Base-by-base conservation (phyloP, 2,329 filamentous ascomycete species). In the Hymenoscyphus salicellus region DNA sequence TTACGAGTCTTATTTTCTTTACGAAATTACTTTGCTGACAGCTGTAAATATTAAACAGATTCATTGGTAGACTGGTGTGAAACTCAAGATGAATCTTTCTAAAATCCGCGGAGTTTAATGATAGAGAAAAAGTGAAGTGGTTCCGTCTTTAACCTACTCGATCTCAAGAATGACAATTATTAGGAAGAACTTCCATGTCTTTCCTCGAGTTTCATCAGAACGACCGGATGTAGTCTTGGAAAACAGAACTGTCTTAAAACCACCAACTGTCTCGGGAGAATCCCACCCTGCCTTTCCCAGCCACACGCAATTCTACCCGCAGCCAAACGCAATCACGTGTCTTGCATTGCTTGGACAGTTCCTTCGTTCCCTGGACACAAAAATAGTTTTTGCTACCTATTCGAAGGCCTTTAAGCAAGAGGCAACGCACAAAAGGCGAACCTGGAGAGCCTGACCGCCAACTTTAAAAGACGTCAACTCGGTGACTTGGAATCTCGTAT, bases 1-100 rank as follows among this genome's bases (percentile, higher is more conserved):
- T 72, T 32, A 71, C 71, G 0, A 72, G 69, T 30, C 70, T 70
- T 28, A 23, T 72, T 1, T 71, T 72, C 36, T 33, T 57, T 38
- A 17, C 36, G 11, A 38, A 4, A 38, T 38, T 4, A 38, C 36
- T 38, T 4, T 16, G 5, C 3, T 17, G 2, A 38, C 36, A 16
- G 36, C 36, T 38, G 14, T 14, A 16, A 38, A 5, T 3, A 17
- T 14, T 38, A 38, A 38, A 38, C 14, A 5, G 14, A 38, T 38
- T 16, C 2, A 38, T 5, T 38, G 36, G 36, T 38, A 11, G 32
- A 33, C 32, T 33, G 3, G 32, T 11, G 6, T 8, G 32, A 33
- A 33, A 33, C 32, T 33, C 32, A 33, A 5, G 10, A 33, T 7
- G 8, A 1, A 7, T 33, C 32, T 33, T 11, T 33, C 8, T 11